Evolutionary conservation across 2,329 filamentous ascomycete genomes (phyloP), one percentile per base, ranked within the genome.

Genomic region (Macroventuria anomochaeta): DNA sequence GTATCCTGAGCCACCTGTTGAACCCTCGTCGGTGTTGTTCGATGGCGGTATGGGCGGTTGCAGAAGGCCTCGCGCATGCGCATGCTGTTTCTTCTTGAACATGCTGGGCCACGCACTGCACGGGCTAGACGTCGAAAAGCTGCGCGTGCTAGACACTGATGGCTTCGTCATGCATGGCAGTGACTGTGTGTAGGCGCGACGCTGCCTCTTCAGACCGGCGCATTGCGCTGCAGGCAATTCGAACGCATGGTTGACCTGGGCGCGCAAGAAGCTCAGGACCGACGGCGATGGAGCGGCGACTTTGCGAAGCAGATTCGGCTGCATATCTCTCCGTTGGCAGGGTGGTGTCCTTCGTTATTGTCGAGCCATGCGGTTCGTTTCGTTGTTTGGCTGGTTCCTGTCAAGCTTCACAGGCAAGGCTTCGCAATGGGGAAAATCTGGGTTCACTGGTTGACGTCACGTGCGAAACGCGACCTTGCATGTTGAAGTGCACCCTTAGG

Each of bases 41-140:
- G 79, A 69, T 13, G 86, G 65, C 7, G 74, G 37, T 75, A 85
- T 10, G 87, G 80, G 63, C 87, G 84, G 58, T 85, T 82, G 12
- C 82, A 81, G 57, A 81, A 81, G 63, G 83, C 76, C 49, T 41
- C 73, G 76, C 42, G 68, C 68, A 26, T 54, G 76, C 41, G 67
- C 68, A 18, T 44, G 38, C 42, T 66, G 68, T 42, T 69, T 75
- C 40, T 71, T 65, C 21, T 39, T 59, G 53, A 69, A 71, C 2
- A 70, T 46, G 31, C 52, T 49, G 12, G 63, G 57, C 69, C 71
- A 72, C 40, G 53, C 60, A 26, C 57, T 39, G 26, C 51, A 58
- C 18, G 56, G 42, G 3, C 34, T 44, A 17, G 66, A 58, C 11
- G 51, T 62, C 13, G 63, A 63, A 43, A 70, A 68, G 6, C 49